These are phyloP conservation scores for Silybum marianum DNA, from an alignment of 129 eudicot genomes.

Conservation along the genomic window DNA sequence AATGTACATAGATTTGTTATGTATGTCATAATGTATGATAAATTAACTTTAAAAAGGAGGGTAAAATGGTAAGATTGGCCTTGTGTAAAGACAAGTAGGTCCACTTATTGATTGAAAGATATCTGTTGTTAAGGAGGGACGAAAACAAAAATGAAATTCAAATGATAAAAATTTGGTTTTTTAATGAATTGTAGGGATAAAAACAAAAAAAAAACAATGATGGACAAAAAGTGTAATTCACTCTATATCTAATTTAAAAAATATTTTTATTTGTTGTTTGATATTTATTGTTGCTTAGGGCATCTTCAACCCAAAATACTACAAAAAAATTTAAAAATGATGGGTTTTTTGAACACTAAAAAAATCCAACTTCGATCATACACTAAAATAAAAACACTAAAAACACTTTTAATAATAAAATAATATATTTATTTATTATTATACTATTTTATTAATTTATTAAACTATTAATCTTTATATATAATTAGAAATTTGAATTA, in stretches of 20 bases:
- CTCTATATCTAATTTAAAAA: background rate
- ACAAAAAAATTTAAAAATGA: no score
- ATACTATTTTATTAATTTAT: no score
- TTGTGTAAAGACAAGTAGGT: background rate
- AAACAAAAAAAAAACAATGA: background rate
- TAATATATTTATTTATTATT: no score
- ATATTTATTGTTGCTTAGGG: background rate
- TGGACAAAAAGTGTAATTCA: background rate
- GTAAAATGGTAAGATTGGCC: background rate
- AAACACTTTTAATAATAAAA: no score
- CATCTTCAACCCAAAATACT: no score
- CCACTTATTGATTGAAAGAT: background rate
- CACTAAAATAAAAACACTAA: no score
- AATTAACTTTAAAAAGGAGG: background rate
- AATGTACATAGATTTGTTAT: background rate
- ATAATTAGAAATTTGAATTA: no score
- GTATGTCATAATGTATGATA: background rate
- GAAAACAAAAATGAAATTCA: background rate
- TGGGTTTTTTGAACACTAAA: no score
- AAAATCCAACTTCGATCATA: no score
- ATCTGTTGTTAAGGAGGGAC: background rate
- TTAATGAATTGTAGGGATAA: background rate
- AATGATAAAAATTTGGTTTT: background rate
- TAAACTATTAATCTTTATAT: no score
- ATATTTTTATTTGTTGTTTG: no score